Base-by-base conservation (phyloP, 2,329 filamentous ascomycete species). In the Aspergillus sp. region DNA sequence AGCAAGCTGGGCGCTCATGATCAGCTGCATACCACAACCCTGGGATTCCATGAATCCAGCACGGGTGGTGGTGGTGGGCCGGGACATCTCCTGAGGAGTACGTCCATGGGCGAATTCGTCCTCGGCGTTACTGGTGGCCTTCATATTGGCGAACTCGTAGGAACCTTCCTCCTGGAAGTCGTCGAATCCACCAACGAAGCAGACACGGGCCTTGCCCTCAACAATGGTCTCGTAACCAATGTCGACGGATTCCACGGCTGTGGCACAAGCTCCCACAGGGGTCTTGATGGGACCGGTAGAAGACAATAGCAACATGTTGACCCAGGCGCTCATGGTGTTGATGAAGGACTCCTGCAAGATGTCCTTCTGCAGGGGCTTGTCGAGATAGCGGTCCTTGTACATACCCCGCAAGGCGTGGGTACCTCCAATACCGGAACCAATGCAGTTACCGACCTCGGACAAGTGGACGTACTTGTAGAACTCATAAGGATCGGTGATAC, bases 131-230 rank as follows among this genome's bases (percentile, higher is more conserved):
- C 92, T 96, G 51, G 94, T 99, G 54, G 94, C 94, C 77, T 96
- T 95, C 94, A 99, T 99, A 81, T 99, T 99, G 80, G 94, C 94
- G 72, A 99, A 99, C 75, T 99, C 94, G 69, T 96, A 99, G 1
- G 94, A 99, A 48, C 94, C 95, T 77, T 99, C 94, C 77, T 99
- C 94, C 67, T 95, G 91, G 79, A 99, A 96, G 76, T 99, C 95
- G 78, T 99, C 94, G 68, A 99, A 97, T 62, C 94, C 94, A 83
- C 94, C 94, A 54, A 99, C 95, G 60, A 99, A 88, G 82, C 93
- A 97, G 67, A 99, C 85, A 48, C 92, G 89, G 54, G 95, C 94
- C 82, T 99, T 99, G 76, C 94, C 94, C 74, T 97, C 93, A 65
- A 96, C 86, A 69, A 99, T 99, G 22, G 93, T 97, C 77, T 99